A percentile compares a stretch with the other conserved stretches of the same genome.
These are phyloP conservation scores for Fusarium lateritium DNA, from an alignment of 2,329 filamentous ascomycete species.

Conservation along the genomic window DNA sequence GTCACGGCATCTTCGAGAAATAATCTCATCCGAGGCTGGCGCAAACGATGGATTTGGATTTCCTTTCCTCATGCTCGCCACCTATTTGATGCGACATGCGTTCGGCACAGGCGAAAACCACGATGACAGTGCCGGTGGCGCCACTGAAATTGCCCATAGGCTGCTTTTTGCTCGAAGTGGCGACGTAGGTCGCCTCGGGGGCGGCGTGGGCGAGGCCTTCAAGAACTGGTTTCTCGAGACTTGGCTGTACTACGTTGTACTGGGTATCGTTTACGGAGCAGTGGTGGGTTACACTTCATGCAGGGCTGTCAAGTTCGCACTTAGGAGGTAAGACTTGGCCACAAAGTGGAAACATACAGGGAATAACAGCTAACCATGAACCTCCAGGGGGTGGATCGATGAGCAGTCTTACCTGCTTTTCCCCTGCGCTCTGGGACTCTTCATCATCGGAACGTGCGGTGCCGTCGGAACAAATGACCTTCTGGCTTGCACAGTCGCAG, in stretches of 20 bases:
- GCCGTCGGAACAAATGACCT: constrained; percentile 72
- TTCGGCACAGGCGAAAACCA: constrained; percentile 1
- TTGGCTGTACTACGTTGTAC: constrained; percentile 70
- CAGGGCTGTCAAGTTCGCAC: constrained; percentile 61
- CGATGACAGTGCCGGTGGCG: not conserved
- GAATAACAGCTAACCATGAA: not conserved
- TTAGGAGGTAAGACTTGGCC: constrained; percentile 49
- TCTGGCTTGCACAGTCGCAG: constrained; percentile 73
- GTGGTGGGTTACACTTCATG: constrained; percentile 65
- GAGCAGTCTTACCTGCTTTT: constrained; percentile 68
- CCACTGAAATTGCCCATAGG: not conserved
- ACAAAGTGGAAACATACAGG: not conserved
- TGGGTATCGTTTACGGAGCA: constrained; percentile 67
- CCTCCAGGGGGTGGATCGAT: constrained; percentile 66
- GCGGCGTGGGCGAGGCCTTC: constrained; percentile 66
- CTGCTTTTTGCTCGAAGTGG: constrained; percentile 46
- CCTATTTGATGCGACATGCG: constrained; percentile 27
- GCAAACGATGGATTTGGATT: constrained; percentile 75
- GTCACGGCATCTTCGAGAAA: constrained; percentile 68
- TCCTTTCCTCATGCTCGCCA: constrained; percentile 66
- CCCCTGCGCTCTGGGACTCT: constrained; percentile 68
- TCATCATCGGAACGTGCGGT: constrained; percentile 71
- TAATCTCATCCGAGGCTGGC: constrained; percentile 74
- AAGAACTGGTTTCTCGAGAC: constrained; percentile 73
- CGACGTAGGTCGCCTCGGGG: constrained; percentile 66